A percentile compares a stretch with the other conserved stretches of the same genome.
These are phyloP conservation scores for Leptoxyphium fumago DNA, from an alignment of 2,329 filamentous ascomycete genomes.

Conservation along the genomic window DNA sequence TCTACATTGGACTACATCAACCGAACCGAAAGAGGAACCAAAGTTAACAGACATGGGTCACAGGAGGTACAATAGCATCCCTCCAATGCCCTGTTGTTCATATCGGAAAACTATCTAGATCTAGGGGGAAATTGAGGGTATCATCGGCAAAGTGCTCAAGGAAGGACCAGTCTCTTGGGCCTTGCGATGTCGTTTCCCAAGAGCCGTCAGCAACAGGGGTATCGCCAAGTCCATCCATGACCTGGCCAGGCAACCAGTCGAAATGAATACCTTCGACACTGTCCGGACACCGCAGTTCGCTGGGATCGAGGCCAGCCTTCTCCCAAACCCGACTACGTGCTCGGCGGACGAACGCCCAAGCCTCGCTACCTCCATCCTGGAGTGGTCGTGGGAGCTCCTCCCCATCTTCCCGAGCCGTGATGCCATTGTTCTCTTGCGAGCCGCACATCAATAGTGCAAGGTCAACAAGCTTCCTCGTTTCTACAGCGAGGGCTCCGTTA, in stretches of 20 bases:
- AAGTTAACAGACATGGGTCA: no score
- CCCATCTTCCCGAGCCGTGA: slow-evolving; percentile 7
- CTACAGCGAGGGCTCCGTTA: slow-evolving; percentile 7
- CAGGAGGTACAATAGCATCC: no score
- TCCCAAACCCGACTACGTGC: slow-evolving; percentile 11
- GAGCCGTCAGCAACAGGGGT: not conserved
- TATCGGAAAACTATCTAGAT: no score
- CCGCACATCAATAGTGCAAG: slow-evolving; percentile 11
- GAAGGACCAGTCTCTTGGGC: not conserved
- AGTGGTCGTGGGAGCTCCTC: slow-evolving; percentile 8
- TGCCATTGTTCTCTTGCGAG: slow-evolving; percentile 9
- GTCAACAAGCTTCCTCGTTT: slow-evolving; percentile 9
- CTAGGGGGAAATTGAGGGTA: no score
- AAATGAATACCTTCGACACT: slow-evolving; percentile 8
- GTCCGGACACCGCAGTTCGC: slow-evolving; percentile 8
- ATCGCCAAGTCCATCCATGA: not conserved
- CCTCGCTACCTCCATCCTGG: slow-evolving; percentile 8
- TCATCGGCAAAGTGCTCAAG: not conserved
- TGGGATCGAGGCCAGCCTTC: slow-evolving; percentile 10
- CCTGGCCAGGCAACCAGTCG: not conserved
- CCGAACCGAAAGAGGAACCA: no score
- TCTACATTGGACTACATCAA: no score
- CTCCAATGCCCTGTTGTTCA: no score
- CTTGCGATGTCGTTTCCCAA: not conserved
- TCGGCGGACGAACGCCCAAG: slow-evolving; percentile 10